These are phyloP conservation scores for Sporothrix phasma DNA, from an alignment of 2,329 filamentous ascomycete species.

Conservation along the genomic window DNA sequence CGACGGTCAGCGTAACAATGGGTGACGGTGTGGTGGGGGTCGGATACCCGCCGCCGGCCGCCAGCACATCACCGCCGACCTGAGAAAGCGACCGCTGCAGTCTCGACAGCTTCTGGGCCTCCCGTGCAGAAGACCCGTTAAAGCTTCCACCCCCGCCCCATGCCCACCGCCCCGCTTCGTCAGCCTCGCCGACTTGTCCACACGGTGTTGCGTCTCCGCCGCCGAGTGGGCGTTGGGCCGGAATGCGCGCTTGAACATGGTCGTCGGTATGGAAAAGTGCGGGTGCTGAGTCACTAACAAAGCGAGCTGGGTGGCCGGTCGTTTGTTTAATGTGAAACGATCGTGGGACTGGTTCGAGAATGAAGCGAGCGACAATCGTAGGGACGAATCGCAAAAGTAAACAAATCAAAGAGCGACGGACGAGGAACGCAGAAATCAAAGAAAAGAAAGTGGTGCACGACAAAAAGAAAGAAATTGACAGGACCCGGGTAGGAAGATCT, in stretches of 20 bases:
- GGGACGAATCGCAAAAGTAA: constrained; percentile 38
- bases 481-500: constrained; percentile 46
- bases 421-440: constrained; percentile 25
- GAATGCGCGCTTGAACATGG: constrained; percentile 93
- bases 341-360: constrained; percentile 9
- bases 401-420: constrained; percentile 24
- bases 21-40: constrained; percentile 42
- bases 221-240: constrained; percentile 48
- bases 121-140: constrained; percentile 41
- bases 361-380: constrained; percentile 21
- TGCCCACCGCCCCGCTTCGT: constrained; percentile 48
- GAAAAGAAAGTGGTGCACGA: constrained; percentile 27
- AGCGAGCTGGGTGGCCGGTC: constrained; percentile 2
- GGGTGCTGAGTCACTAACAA: constrained; percentile 1
- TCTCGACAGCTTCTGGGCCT: constrained; percentile 71
- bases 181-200: constrained; percentile 78
- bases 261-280: constrained; percentile 21
- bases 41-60: constrained; percentile 21
- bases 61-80: constrained; percentile 27
- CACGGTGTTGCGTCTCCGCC: constrained; percentile 43
- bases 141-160: constrained; percentile 16
- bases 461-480: constrained; percentile 33
- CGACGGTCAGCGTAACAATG: constrained; percentile 80
- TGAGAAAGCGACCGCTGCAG: constrained; percentile 70
- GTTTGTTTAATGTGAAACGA: not conserved